phyloP scores from a whole-genome alignment of 2,329 filamentous ascomycete species.

The Neoarthrinium moseri region DNA sequence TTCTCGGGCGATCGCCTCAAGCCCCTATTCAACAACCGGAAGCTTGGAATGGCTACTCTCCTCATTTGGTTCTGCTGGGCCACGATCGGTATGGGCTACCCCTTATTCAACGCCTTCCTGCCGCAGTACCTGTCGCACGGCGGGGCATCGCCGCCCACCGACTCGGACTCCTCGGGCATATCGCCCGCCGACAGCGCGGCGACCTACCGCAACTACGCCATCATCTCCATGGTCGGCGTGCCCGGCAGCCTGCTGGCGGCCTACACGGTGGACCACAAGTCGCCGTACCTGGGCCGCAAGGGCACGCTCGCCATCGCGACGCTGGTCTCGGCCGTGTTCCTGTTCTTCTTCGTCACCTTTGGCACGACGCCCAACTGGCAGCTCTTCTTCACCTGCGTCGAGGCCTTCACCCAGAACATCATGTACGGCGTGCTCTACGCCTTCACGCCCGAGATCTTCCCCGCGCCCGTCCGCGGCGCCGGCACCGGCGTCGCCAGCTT shows the following conservation, averaged over 20 bases:
- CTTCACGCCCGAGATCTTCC: slow-evolving; percentile 76
- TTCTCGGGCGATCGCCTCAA: slow-evolving; percentile 68
- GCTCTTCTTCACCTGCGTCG: slow-evolving; percentile 65
- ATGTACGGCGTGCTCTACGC: slow-evolving; percentile 77
- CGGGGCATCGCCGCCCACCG: slow-evolving; percentile 32
- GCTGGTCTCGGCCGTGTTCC: slow-evolving; percentile 64
- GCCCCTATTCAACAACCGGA: slow-evolving; percentile 60
- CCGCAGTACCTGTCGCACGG: slow-evolving; percentile 76
- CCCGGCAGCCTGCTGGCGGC: slow-evolving; percentile 75
- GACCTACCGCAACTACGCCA: slow-evolving; percentile 79
- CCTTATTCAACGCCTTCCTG: slow-evolving; percentile 87
- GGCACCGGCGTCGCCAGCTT: slow-evolving; percentile 72
- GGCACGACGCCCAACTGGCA: slow-evolving; percentile 56
- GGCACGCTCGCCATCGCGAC: slow-evolving; percentile 70
- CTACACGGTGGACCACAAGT: slow-evolving; percentile 66
- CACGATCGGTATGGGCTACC: slow-evolving; percentile 82
- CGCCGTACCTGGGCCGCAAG: slow-evolving; percentile 64
- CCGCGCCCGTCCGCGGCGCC: slow-evolving; percentile 68
- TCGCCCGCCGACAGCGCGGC: slow-evolving; percentile 28
- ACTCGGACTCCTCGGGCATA: slow-evolving; percentile 23
- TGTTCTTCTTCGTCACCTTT: slow-evolving; percentile 65
- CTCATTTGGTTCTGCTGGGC: slow-evolving; percentile 80
- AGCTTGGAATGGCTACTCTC: slow-evolving; percentile 48
- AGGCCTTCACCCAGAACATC: slow-evolving; percentile 73
- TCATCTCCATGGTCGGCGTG: slow-evolving; percentile 74